phyloP scores from a whole-genome alignment of 2,329 filamentous ascomycete species.

The Didymella arachidicola region DNA sequence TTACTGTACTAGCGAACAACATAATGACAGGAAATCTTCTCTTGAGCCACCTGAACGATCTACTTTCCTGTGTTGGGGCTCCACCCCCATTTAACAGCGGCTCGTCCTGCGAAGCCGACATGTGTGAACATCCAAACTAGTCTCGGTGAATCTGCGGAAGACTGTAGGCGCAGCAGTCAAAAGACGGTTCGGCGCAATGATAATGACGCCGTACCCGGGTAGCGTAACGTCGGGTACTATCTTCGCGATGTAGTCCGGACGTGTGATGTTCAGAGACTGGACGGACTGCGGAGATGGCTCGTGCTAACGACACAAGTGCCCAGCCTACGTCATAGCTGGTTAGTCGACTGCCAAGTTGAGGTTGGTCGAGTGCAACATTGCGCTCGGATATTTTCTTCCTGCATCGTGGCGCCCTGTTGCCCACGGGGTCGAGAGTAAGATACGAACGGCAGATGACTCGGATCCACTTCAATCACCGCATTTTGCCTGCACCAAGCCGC shows the following conservation, averaged over 20 bases:
- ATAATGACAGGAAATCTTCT: slow-evolving; percentile 28
- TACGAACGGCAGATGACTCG: slow-evolving; percentile 12
- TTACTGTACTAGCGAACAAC: slow-evolving; percentile 30
- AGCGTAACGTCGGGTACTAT: slow-evolving; percentile 8
- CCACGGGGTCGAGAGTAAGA: slow-evolving; percentile 7
- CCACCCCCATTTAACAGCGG: slow-evolving; percentile 21
- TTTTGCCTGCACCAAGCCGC: not conserved
- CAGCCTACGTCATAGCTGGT: slow-evolving; percentile 10
- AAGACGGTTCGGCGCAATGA: slow-evolving; percentile 9
- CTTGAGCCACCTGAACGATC: slow-evolving; percentile 29
- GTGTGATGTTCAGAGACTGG: slow-evolving; percentile 20
- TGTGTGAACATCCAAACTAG: slow-evolving; percentile 6
- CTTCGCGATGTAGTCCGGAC: slow-evolving; percentile 6
- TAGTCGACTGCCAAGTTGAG: slow-evolving; percentile 13
- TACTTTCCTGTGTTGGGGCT: slow-evolving; percentile 8
- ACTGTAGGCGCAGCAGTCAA: slow-evolving; percentile 2
- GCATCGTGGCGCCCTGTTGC: slow-evolving; percentile 9
- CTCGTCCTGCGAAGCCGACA: slow-evolving; percentile 18
- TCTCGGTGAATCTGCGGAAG: slow-evolving; percentile 15
- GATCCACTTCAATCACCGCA: slow-evolving; percentile 17
- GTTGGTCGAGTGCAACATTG: not conserved
- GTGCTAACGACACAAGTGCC: slow-evolving; percentile 2
- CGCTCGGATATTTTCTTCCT: slow-evolving; percentile 8
- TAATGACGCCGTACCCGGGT: slow-evolving; percentile 12
- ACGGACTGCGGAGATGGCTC: slow-evolving; percentile 19